These are phyloP conservation scores for Phyllostachys edulis DNA, from an alignment of 176 grass and related monocot genomes.

Conservation along the genomic window DNA sequence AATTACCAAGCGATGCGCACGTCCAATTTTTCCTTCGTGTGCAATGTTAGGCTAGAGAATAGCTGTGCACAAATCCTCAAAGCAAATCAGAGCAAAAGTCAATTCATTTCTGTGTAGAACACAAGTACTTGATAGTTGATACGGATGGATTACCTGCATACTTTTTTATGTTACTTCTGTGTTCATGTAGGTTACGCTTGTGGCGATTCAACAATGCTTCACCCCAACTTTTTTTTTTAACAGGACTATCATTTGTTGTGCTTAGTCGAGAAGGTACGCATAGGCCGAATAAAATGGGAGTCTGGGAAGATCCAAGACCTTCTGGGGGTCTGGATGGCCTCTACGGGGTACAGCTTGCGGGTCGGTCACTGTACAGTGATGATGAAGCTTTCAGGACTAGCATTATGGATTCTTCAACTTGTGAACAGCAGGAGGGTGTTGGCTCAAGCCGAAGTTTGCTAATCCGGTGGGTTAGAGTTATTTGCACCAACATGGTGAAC, in stretches of 20 bases:
- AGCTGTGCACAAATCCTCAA: background rate
- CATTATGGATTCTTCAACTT: slow-evolving; percentile 31
- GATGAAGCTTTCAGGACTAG: slow-evolving; percentile 26
- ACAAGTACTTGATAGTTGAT: too few species aligned
- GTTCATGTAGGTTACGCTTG: background rate
- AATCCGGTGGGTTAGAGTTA: slow-evolving; percentile 47
- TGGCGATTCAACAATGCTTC: background rate
- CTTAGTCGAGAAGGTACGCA: slow-evolving; percentile 1
- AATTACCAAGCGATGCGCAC: background rate
- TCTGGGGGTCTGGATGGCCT: slow-evolving; percentile 53
- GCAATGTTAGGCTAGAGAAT: background rate
- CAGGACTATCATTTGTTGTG: slow-evolving; percentile 8
- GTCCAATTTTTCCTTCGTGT: background rate
- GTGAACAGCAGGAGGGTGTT: slow-evolving; percentile 24
- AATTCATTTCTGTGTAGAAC: background rate
- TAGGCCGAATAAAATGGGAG: slow-evolving; percentile 47
- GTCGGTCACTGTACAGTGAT: slow-evolving; percentile 39
- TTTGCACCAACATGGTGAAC: background rate
- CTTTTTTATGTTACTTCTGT: background rate
- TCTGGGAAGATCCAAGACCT: slow-evolving; percentile 37
- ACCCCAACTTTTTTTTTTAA: background rate
- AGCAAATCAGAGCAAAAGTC: too few species aligned
- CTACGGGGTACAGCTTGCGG: slow-evolving; percentile 49
- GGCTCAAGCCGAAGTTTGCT: slow-evolving; percentile 47
- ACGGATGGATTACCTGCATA: background rate